phyloP scores from a whole-genome alignment of 73 alveolate species.

The Paramecium biaurelia region DNA sequence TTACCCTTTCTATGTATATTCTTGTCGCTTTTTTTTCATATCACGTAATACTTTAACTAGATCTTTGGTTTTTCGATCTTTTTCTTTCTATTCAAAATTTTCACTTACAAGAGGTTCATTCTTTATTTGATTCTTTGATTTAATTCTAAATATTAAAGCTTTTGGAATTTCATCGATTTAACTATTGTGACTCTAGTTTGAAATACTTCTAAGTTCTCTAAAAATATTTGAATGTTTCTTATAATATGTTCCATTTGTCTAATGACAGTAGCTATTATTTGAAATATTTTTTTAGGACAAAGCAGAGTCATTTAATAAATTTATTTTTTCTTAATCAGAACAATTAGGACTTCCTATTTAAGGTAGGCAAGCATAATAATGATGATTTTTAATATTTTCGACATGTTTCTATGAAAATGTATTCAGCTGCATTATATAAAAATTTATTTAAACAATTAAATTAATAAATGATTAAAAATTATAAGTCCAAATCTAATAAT shows the following conservation, averaged over 20 bases:
- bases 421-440: background rate
- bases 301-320: background rate
- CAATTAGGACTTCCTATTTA: background rate
- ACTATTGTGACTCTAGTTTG: background rate
- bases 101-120: background rate
- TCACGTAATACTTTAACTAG: background rate
- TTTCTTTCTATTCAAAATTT: background rate
- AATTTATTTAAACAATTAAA: background rate
- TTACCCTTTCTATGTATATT: background rate
- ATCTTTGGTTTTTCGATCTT: background rate
- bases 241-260: background rate
- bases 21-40: conserved; percentile 5
- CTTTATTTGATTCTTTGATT: background rate
- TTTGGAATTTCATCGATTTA: background rate
- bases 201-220: conserved; percentile 2
- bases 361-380: background rate
- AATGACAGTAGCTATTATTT: background rate
- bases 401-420: background rate
- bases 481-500: background rate
- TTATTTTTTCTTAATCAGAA: background rate
- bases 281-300: background rate
- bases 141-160: background rate
- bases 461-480: background rate
- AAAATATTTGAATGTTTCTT: background rate
- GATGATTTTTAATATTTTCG: background rate